Evolutionary conservation across 345 rosid species (phyloP).

Genomic region (Leavenworthia alabamica): DNA sequence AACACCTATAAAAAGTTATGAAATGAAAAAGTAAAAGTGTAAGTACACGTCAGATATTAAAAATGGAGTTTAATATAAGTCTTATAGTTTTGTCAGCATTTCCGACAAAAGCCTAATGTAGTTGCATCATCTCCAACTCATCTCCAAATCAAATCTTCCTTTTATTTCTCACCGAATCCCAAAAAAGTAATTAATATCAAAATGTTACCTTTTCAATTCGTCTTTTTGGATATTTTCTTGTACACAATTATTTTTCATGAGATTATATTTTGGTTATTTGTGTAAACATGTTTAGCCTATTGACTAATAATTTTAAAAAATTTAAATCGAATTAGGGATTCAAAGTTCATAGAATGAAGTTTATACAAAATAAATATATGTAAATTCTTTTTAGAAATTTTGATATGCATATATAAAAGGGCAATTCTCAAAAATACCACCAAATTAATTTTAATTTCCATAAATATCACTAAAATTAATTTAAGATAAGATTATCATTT

Average conservation of each 20-base stretch:
- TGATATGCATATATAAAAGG: no score
- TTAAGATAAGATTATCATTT: no score
- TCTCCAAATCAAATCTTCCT: slow-evolving; percentile 17
- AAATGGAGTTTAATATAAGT: slow-evolving; percentile 4
- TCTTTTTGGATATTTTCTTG: slow-evolving; percentile 11
- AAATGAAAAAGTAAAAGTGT: neutral
- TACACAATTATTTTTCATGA: slow-evolving; percentile 12
- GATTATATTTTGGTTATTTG: no score
- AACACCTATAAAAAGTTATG: neutral
- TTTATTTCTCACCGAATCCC: slow-evolving; percentile 10
- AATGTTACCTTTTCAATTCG: neutral
- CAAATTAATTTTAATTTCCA: no score
- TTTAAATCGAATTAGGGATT: no score
- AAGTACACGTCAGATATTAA: slow-evolving; percentile 4
- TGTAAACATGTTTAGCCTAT: no score
- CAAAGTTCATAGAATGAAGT: no score
- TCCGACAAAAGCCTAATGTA: slow-evolving; percentile 24
- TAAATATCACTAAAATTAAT: no score
- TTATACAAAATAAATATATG: no score
- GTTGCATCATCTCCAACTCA: slow-evolving; percentile 27
- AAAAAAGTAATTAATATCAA: neutral
- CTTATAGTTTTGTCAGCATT: slow-evolving; percentile 6
- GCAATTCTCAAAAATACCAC: no score
- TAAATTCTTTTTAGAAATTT: no score
- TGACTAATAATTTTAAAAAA: no score